Evolutionary conservation across 176 grass and related monocot genomes (phyloP), one percentile per base, ranked within the genome.

Genomic region (Tillandsia leiboldiana): DNA sequence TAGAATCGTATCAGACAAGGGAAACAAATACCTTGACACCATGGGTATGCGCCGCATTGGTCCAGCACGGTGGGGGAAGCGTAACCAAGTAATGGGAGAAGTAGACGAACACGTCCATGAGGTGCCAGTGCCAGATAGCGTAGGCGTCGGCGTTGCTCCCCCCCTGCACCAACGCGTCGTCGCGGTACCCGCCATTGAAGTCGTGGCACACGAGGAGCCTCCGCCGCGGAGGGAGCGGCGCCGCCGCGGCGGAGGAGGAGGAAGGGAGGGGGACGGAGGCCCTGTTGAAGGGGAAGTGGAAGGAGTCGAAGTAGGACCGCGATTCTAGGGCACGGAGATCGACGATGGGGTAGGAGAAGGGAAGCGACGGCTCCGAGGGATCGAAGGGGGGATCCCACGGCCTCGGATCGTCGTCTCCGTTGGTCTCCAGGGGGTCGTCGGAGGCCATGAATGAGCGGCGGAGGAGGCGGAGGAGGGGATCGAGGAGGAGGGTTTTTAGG

Each of bases 81-180:
- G 93, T 87, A 65, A 97, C 82, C 71, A 97, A 81, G 85, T 90
- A 87, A 71, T 97, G 89, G 7, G 89, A 92, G 84, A 97, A 97
- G 84, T 97, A 92, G 13, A 97, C 84, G 83, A 97, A 97, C 18
- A 97, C 86, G 72, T 92, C 89, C 73, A 97, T 75, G 71, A 97
- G 82, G 78, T 87, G 70, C 89, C 93, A 97, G 67, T 97, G 86
- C 89, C 89, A 97, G 70, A 92, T 80, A 72, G 82, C 84, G 83
- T 92, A 92, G n/a, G 93, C 84, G 0, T 78, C 89, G 6, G 75
- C 79, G 68, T 97, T 73, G 68, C 3, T n/a, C 0, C 82, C 84
- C 3, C 93, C 89, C 72, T 97, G 93, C 68, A 86, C 83, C 73
- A 79, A 65, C 15, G 81, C 69, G 78, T 97, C 89, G 71, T 90